Evolutionary conservation across 768 basidiomycete genomes (phyloP).

Genomic region (Dioszegia aurantiaca): DNA sequence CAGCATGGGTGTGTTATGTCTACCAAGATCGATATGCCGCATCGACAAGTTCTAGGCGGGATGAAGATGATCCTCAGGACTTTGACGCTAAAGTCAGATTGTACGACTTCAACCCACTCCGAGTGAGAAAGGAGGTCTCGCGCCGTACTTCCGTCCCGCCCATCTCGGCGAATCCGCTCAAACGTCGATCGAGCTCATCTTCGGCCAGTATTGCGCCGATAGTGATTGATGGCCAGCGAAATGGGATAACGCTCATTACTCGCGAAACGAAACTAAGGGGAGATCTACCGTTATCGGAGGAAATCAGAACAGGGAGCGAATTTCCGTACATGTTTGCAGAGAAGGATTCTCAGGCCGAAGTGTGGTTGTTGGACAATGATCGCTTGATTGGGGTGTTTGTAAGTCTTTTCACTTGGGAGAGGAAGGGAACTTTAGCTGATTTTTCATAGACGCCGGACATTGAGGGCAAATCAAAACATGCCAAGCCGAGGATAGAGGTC

Average conservation of each 20-base stretch:
- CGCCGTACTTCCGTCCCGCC: not conserved
- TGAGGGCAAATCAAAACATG: not conserved
- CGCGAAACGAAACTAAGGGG: conserved; percentile 24
- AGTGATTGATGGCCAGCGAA: not conserved
- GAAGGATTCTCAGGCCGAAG: conserved; percentile 13
- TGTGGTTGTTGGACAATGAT: conserved; percentile 40
- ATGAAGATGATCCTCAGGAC: conserved; percentile 4
- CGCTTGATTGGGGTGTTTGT: conserved; percentile 38
- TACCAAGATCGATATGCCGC: conserved; percentile 48
- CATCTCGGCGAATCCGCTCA: too few species aligned
- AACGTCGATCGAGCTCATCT: not conserved
- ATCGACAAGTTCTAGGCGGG: conserved; percentile 5
- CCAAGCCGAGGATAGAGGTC: conserved; percentile 9
- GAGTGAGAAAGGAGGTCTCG: conserved; percentile 23
- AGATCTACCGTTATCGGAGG: conserved; percentile 15
- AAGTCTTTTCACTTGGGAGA: conserved; percentile 16
- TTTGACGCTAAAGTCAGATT: conserved; percentile 18
- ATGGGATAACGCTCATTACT: conserved; percentile 29
- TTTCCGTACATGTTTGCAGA: conserved; percentile 33
- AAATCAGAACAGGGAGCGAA: conserved; percentile 27
- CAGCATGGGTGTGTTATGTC: conserved; percentile 50
- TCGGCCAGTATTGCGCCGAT: not conserved
- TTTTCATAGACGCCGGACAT: not conserved
- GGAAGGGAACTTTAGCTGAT: conserved; percentile 7
- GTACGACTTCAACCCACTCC: conserved; percentile 47